phyloP scores from a whole-genome alignment of 805 yeast genomes.

The Metschnikowia dekortorum region DNA sequence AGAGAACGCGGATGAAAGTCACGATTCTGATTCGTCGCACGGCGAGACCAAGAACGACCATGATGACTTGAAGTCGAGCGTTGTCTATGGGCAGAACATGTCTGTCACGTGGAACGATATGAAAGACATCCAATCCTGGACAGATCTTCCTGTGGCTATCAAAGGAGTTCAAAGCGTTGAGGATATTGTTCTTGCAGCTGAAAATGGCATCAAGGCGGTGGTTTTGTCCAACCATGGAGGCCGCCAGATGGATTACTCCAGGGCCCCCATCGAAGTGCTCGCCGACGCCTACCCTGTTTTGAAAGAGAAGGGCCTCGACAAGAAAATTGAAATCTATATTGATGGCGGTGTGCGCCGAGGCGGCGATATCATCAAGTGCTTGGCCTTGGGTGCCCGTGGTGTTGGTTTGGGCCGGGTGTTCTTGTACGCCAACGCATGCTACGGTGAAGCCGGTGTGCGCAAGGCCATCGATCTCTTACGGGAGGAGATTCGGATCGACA shows the following conservation, averaged over 20 bases:
- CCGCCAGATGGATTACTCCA: constrained; percentile 76
- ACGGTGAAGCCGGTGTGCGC: constrained; percentile 62
- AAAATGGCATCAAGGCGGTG: constrained; percentile 56
- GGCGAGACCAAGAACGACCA: constrained; percentile 6
- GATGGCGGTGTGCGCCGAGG: constrained; percentile 74
- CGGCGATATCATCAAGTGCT: constrained; percentile 60
- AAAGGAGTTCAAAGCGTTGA: constrained; percentile 68
- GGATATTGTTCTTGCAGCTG: constrained; percentile 57
- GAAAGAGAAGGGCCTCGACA: constrained; percentile 41
- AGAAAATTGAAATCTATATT: constrained; percentile 49
- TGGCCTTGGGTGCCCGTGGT: constrained; percentile 67
- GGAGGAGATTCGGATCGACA: constrained; percentile 69
- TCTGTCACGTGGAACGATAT: constrained; percentile 34
- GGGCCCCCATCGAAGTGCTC: constrained; percentile 72
- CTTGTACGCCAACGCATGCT: constrained; percentile 57
- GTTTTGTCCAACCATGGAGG: constrained; percentile 90
- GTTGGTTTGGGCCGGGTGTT: constrained; percentile 70
- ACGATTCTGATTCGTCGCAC: not conserved
- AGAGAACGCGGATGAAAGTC: not conserved
- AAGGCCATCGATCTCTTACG: constrained; percentile 58
- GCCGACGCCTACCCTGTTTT: constrained; percentile 62
- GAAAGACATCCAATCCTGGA: constrained; percentile 29
- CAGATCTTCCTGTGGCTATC: constrained; percentile 45
- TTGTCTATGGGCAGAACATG: constrained; percentile 22
- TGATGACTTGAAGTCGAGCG: constrained; percentile 7